Percentiles rank a stretch among this genome's conserved stretches.
Evolutionary conservation across 2,329 filamentous ascomycete species (phyloP).

Genomic region (Aspergillus sp.): DNA sequence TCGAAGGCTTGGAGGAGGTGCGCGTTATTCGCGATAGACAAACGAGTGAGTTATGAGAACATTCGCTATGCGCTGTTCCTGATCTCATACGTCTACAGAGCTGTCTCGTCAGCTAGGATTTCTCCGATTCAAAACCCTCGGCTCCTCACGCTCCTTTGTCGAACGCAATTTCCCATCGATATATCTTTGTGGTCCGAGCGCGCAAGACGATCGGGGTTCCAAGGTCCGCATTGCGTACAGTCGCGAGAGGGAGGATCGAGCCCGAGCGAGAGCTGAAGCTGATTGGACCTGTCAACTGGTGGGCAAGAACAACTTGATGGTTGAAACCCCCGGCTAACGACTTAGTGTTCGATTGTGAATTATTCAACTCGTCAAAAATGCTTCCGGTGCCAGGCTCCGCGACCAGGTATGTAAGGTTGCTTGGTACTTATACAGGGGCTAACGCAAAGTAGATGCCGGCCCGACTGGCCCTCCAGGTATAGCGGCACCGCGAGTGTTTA

Average conservation of each 20-base stretch:
- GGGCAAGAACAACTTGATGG: slow-evolving; percentile 20
- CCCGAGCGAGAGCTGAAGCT: slow-evolving; percentile 53
- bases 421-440: slow-evolving; percentile 8
- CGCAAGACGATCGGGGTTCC: slow-evolving; percentile 46
- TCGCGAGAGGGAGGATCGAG: slow-evolving; percentile 57
- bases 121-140: slow-evolving; percentile 56
- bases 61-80: not conserved
- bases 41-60: slow-evolving; percentile 51
- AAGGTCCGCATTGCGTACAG: slow-evolving; percentile 59
- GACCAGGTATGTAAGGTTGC: slow-evolving; percentile 50
- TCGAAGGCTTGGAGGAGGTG: slow-evolving; percentile 60
- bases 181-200: slow-evolving; percentile 52
- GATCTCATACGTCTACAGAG: slow-evolving; percentile 42
- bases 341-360: slow-evolving; percentile 61
- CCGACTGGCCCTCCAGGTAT: slow-evolving; percentile 41
- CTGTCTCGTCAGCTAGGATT: slow-evolving; percentile 62
- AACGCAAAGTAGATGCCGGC: slow-evolving; percentile 30
- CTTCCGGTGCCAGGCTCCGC: slow-evolving; percentile 62
- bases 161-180: slow-evolving; percentile 57
- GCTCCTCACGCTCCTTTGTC: slow-evolving; percentile 57
- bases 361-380: slow-evolving; percentile 61
- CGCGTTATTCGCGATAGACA: slow-evolving; percentile 63
- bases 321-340: not conserved
- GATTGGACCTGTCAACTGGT: slow-evolving; percentile 64
- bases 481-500: slow-evolving; percentile 50